phyloP scores from a whole-genome alignment of 2,329 filamentous ascomycete genomes.

The Cadophora sp. region DNA sequence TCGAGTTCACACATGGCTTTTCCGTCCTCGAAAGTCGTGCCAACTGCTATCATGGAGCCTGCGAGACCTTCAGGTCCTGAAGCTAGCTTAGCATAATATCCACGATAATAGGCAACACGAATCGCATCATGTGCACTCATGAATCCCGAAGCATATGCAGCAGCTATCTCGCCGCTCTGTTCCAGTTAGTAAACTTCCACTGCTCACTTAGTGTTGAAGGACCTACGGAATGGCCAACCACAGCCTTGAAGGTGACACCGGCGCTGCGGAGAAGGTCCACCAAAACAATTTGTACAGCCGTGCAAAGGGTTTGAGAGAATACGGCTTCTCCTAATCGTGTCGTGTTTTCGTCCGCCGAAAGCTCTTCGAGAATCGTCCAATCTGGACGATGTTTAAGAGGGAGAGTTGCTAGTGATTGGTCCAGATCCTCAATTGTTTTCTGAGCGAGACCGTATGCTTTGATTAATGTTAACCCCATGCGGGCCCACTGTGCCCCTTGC shows the following conservation, averaged over 20 bases:
- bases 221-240: conserved; percentile 51
- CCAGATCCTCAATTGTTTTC: conserved; percentile 22
- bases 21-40: conserved; percentile 22
- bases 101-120: conserved; percentile 53
- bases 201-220: conserved; percentile 7
- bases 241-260: conserved; percentile 47
- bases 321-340: conserved; percentile 34
- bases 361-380: conserved; percentile 29
- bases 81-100: conserved; percentile 41
- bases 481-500: conserved; percentile 36
- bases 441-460: conserved; percentile 1
- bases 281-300: conserved; percentile 54
- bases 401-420: conserved; percentile 40
- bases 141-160: conserved; percentile 50
- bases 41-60: background rate
- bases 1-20: conserved; percentile 50
- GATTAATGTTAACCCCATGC: conserved; percentile 33
- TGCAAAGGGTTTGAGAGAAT: conserved; percentile 50
- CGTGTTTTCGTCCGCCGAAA: conserved; percentile 32
- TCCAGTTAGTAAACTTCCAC: background rate
- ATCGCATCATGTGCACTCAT: conserved; percentile 44
- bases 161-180: conserved; percentile 52
- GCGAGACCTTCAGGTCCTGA: background rate
- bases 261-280: conserved; percentile 51
- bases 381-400: conserved; percentile 20